Evolutionary conservation across 2,329 filamentous ascomycete species (phyloP).

Genomic region (Alternaria tenuissima): DNA sequence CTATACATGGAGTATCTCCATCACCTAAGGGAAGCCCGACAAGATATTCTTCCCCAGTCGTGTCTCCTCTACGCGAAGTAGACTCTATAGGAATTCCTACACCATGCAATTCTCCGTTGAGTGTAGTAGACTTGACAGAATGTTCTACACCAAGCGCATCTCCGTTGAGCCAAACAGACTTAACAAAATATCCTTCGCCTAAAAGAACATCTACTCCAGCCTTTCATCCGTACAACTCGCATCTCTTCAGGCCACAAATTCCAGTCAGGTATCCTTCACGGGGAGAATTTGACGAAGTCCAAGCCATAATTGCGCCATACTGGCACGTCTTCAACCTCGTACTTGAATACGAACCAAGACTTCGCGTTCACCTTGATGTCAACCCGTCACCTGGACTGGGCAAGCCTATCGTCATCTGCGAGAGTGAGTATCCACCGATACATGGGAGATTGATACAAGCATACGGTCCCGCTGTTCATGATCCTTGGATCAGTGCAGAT

Average conservation of each 20-base stretch:
- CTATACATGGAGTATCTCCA: neutral
- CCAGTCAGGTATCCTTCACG: no score
- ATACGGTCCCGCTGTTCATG: neutral
- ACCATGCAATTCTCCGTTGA: neutral
- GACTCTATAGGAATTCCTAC: neutral
- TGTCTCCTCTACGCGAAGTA: neutral
- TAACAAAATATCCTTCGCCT: neutral
- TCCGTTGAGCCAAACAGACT: neutral
- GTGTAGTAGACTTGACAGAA: no score
- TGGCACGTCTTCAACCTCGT: constrained; percentile 12
- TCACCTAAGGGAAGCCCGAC: no score
- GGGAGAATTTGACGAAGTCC: neutral
- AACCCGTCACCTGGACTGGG: neutral
- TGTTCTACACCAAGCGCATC: neutral
- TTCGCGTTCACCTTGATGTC: neutral
- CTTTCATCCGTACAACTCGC: neutral
- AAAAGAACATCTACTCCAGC: neutral
- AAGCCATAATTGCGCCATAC: constrained; percentile 3
- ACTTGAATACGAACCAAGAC: neutral
- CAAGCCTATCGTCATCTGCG: neutral
- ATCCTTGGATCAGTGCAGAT: neutral
- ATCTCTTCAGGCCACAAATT: neutral
- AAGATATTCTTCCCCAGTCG: neutral
- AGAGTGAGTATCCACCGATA: neutral
- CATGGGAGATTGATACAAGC: neutral